Conservation (phyloP, 73 alveolate species). For the Paramecium caudatum region DNA sequence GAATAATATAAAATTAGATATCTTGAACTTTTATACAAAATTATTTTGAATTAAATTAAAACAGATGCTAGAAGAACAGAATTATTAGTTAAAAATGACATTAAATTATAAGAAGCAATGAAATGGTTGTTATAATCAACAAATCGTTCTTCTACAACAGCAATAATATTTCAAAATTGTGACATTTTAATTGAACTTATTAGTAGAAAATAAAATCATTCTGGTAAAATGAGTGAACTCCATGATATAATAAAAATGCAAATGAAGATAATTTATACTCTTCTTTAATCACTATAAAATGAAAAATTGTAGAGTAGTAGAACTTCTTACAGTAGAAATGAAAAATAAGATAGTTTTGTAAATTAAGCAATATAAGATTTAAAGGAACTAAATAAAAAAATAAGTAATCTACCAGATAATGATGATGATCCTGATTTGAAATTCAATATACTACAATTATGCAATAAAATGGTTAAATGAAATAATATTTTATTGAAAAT, state of each 20-base stretch:
- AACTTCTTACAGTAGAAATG: background rate
- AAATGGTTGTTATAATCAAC: constrained; percentile 17
- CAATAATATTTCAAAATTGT: background rate
- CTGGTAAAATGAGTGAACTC: constrained; percentile 34
- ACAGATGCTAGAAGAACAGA: constrained; percentile 49
- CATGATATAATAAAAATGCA: constrained; percentile 40
- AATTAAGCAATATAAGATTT: constrained; percentile 44
- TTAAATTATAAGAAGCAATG: background rate
- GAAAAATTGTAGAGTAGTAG: constrained; percentile 15
- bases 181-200: constrained; percentile 18
- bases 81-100: constrained; percentile 7
- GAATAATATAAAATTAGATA: background rate
- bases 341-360: background rate
- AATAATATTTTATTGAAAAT: too few species aligned
- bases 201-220: background rate
- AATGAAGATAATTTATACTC: constrained; percentile 14
- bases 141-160: background rate
- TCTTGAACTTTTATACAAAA: background rate
- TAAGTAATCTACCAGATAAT: constrained; percentile 24
- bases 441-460: too few species aligned
- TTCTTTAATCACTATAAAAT: constrained; percentile 6
- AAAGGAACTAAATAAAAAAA: constrained; percentile 22
- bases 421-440: constrained; percentile 26
- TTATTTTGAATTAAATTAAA: constrained; percentile 23
- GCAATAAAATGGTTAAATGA: too few species aligned